Evolutionary conservation across 31 red algal genomes (phyloP), one percentile per base, ranked within the genome.

Genomic region (Odonthalia washingtoniensis): DNA sequence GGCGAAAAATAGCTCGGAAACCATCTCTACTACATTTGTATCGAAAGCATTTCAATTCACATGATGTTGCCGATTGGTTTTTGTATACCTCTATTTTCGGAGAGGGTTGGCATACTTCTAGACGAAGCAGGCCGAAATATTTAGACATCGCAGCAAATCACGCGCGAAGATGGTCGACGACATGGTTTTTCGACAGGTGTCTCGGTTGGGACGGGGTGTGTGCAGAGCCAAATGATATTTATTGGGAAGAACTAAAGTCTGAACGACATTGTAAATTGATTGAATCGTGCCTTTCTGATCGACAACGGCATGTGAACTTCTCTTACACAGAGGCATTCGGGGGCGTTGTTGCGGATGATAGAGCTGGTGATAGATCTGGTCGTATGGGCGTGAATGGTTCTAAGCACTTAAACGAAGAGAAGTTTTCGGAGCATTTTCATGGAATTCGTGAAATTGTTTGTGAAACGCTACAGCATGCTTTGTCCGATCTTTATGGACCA

Each of bases 121-220:
- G n/a, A n/a, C n/a, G n/a, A n/a, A n/a, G n/a, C n/a, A n/a, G n/a
- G n/a, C n/a, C n/a, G n/a, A n/a, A n/a, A n/a, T n/a, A n/a, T n/a
- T n/a, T n/a, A n/a, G n/a, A n/a, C n/a, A n/a, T n/a, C n/a, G n/a
- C n/a, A n/a, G n/a, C n/a, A n/a, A n/a, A n/a, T n/a, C n/a, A n/a
- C n/a, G n/a, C n/a, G n/a, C n/a, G n/a, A n/a, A n/a, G n/a, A n/a
- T n/a, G n/a, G n/a, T n/a, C n/a, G n/a, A n/a, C n/a, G n/a, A n/a
- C n/a, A n/a, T n/a, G n/a, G n/a, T n/a, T n/a, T n/a, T n/a, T n/a
- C n/a, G n/a, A n/a, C n/a, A n/a, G n/a, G n/a, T n/a, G n/a, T n/a
- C n/a, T 93, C 77, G 90, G 90, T 1, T 93, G 90, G 90, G 72
- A 80, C 17, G 90, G 90, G 2, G 40, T 93, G 41, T 93, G 90